Percentiles rank a stretch among this genome's conserved stretches.
Evolutionary conservation across 164 flowering plant species (phyloP).

Genomic region (Stephania cephalantha): DNA sequence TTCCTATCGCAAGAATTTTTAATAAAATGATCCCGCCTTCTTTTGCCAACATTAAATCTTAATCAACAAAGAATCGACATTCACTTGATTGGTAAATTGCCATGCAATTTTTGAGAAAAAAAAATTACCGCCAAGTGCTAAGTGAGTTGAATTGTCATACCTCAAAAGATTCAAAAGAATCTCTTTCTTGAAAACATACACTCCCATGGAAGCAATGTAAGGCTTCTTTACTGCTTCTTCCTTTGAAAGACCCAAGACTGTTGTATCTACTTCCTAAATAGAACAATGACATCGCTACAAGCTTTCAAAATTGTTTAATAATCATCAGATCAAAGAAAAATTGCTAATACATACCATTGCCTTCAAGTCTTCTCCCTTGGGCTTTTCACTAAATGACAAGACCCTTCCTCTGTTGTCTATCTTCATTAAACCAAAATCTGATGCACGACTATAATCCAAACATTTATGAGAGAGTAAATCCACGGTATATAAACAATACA

Average conservation of each 20-base stretch:
- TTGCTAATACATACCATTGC: conserved; percentile 50
- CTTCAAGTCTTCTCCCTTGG: conserved; percentile 68
- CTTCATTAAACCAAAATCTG: conserved; percentile 97
- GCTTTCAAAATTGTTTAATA: background rate
- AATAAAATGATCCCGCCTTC: background rate
- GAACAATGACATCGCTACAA: background rate
- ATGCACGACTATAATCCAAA: conserved; percentile 69
- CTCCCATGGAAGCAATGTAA: conserved; percentile 97
- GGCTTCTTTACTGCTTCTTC: conserved; percentile 86
- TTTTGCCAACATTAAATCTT: too few relatives aligned
- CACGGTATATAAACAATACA: background rate
- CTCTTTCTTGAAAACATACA: conserved; percentile 87
- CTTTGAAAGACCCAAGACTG: conserved; percentile 69
- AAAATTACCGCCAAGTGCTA: background rate
- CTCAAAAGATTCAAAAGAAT: conserved; percentile 80
- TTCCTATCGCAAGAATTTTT: background rate
- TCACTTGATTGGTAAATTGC: background rate
- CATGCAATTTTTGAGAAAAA: background rate
- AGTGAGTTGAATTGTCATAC: conserved; percentile 26
- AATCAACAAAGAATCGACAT: background rate
- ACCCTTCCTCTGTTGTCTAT: conserved; percentile 78
- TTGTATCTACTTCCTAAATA: conserved; percentile 77
- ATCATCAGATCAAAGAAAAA: background rate
- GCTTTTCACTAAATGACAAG: conserved; percentile 83
- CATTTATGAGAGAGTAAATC: background rate